Evolutionary conservation across 345 rosid genomes (phyloP), one percentile per base, ranked within the genome.

Genomic region (Citrus australasica): DNA sequence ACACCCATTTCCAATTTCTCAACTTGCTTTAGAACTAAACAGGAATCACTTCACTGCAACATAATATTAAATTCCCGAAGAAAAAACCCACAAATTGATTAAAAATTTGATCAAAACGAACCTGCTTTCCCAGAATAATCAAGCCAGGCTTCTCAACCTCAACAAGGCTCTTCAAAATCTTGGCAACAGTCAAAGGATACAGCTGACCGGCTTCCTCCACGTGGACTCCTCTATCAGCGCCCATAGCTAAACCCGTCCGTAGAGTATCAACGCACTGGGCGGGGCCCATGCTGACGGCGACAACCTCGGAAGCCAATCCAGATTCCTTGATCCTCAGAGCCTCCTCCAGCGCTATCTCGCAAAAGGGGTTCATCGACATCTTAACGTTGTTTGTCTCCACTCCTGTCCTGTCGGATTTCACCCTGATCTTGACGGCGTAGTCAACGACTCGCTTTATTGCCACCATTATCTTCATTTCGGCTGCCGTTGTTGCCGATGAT

Each of bases 321-420:
- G 93, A 85, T 82, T 93, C 97, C 85, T 84, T 93, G 77, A 95
- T 92, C 70, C 92, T 86, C 51, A 95, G 87, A 35, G 99, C 97
- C 84, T 95, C 98, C 62, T 93, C 99, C 60, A 93, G 73, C 1
- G 98, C 99, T 67, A 95, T 93, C 88, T 93, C 96, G 79, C 99
- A 95, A 81, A 95, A 95, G 6, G 98, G 99, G 77, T 95, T 95
- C 96, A 95, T 95, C 63, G 99, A 95, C 99, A 95, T 93, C 88
- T 93, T 95, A 79, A 95, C 96, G 80, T 92, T 95, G 68, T 87
- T 86, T 69, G 98, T 95, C 87, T 95, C 96, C 72, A 95, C 94
- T 19, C 97, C 99, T 10, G 84, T 95, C 99, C 91, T 93, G 79
- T 95, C 96, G 83, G 97, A 84, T 79, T 91, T 95, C 60, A 95